Conservation (phyloP, 2,329 filamentous ascomycete species). For the Geoglossum cookeanum region DNA sequence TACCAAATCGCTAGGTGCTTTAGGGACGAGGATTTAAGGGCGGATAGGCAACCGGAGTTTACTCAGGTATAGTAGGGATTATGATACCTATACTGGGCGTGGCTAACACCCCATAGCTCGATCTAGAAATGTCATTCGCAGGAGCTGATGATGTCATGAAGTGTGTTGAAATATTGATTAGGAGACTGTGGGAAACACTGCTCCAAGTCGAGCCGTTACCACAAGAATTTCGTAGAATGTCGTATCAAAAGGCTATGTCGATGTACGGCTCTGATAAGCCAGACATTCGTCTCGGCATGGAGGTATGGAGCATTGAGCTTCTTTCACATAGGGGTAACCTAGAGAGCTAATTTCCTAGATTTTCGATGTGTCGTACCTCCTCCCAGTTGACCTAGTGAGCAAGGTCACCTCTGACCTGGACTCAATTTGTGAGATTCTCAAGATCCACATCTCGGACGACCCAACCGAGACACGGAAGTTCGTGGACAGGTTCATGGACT, state of each 20-base stretch:
- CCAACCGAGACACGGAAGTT: constrained; percentile 39
- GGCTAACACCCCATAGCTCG: constrained; percentile 36
- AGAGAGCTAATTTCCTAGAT: constrained; percentile 30
- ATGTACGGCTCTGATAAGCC: constrained; percentile 82
- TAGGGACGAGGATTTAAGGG: constrained; percentile 79
- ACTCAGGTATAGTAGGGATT: constrained; percentile 44
- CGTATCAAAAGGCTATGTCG: constrained; percentile 62
- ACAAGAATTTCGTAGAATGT: constrained; percentile 36
- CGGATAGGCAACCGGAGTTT: constrained; percentile 91
- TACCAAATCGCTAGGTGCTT: constrained; percentile 92
- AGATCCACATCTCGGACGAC: constrained; percentile 37
- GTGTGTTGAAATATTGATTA: constrained; percentile 33
- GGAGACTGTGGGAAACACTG: constrained; percentile 32
- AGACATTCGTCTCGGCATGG: constrained; percentile 55
- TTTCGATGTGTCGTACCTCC: constrained; percentile 40
- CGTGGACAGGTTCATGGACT: constrained; percentile 51
- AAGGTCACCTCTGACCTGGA: constrained; percentile 54
- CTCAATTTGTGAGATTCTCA: constrained; percentile 58
- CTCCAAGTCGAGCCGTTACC: constrained; percentile 25
- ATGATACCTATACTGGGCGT: not conserved
- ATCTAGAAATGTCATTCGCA: constrained; percentile 85
- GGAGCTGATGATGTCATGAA: constrained; percentile 51
- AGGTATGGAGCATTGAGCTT: constrained; percentile 23
- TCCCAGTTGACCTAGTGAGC: constrained; percentile 43
- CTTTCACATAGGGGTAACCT: not conserved